phyloP scores from a whole-genome alignment of 2,329 filamentous ascomycete species.

The Emmonsiellopsis sp. region DNA sequence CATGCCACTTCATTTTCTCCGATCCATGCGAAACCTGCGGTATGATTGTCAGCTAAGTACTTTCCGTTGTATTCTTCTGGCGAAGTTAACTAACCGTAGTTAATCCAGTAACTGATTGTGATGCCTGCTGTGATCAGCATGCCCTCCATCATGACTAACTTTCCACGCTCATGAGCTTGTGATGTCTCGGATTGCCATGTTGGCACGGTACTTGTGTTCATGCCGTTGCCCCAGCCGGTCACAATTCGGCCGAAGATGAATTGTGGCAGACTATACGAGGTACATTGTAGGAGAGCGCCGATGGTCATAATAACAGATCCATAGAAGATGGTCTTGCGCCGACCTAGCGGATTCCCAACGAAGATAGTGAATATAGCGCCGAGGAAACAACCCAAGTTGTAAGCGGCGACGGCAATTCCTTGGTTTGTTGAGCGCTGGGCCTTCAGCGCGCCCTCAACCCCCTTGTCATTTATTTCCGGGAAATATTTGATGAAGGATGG shows the following conservation, averaged over 20 bases:
- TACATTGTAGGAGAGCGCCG: conserved; percentile 13
- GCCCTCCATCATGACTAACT: conserved; percentile 42
- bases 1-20: conserved; percentile 23
- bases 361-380: conserved; percentile 15
- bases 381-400: conserved; percentile 21
- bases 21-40: conserved; percentile 2
- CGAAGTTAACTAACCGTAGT: conserved; percentile 32
- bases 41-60: background rate
- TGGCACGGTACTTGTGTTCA: conserved; percentile 31
- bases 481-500: conserved; percentile 32
- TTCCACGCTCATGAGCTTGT: conserved; percentile 35
- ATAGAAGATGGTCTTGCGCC: conserved; percentile 15
- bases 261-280: conserved; percentile 12
- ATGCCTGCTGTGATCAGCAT: conserved; percentile 40
- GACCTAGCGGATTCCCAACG: conserved; percentile 15
- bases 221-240: conserved; percentile 24
- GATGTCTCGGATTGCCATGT: conserved; percentile 36
- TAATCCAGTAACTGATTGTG: conserved; percentile 39
- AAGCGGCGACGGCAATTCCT: conserved; percentile 23
- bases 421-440: conserved; percentile 9
- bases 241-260: conserved; percentile 15
- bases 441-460: background rate
- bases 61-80: background rate
- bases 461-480: conserved; percentile 27
- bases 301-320: conserved; percentile 16